phyloP scores from a whole-genome alignment of 257 asterid species.

The Solanum piurae region DNA sequence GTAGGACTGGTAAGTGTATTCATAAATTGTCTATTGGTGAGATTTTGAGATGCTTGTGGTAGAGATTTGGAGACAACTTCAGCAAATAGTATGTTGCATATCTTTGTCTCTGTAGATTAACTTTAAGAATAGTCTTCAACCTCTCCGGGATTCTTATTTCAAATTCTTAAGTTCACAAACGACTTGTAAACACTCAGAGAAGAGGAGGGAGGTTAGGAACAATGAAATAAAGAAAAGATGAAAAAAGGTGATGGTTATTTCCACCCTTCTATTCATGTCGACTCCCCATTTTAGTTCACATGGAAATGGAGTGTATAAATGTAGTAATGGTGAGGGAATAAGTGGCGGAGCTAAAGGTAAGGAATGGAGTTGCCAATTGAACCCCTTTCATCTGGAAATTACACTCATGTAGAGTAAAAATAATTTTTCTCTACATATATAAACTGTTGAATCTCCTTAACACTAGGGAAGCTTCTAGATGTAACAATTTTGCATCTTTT shows the following conservation, averaged over 20 bases:
- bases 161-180: neutral
- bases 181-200: neutral
- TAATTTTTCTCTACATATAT: neutral
- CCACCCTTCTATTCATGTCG: neutral
- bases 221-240: neutral
- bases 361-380: neutral
- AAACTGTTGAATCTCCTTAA: neutral
- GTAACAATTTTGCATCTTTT: neutral
- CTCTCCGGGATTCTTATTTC: neutral
- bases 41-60: neutral
- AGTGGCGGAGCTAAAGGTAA: neutral
- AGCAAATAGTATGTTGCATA: neutral
- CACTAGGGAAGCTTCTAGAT: neutral
- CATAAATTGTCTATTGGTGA: neutral
- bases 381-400: neutral
- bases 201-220: neutral
- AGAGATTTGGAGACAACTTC: neutral
- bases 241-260: neutral
- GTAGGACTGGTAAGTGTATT: slow-evolving; percentile 72
- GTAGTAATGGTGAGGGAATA: neutral
- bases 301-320: neutral
- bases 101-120: neutral
- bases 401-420: neutral
- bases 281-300: neutral
- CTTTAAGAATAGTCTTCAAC: neutral